Conservation (phyloP, 176 grass and related monocot genomes). For the Avena sativa region DNA sequence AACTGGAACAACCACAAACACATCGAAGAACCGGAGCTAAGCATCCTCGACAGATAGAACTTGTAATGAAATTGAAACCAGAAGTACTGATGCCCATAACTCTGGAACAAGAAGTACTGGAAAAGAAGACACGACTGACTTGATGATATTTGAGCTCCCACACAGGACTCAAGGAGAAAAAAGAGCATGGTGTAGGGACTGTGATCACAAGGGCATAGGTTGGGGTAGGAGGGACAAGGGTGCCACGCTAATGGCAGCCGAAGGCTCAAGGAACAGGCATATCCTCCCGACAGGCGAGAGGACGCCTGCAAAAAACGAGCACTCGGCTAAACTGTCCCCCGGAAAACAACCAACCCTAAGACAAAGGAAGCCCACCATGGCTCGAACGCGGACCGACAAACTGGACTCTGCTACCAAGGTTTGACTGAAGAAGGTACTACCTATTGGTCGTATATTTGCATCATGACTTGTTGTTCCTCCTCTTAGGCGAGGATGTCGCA, state of each 20-base stretch:
- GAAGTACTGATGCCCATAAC: slow-evolving; percentile 27
- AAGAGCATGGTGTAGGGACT: slow-evolving; percentile 52
- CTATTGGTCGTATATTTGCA: slow-evolving; percentile 52
- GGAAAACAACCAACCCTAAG: slow-evolving; percentile 63
- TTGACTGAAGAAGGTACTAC: slow-evolving; percentile 47
- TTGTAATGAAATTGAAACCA: slow-evolving; percentile 43
- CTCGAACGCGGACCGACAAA: slow-evolving; percentile 52
- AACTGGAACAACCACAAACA: slow-evolving; percentile 43
- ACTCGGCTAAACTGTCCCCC: slow-evolving; percentile 48
- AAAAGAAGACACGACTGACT: slow-evolving; percentile 45
- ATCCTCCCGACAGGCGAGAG: not conserved
- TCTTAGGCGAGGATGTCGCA: slow-evolving; percentile 91
- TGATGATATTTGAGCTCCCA: slow-evolving; percentile 53
- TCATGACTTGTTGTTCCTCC: slow-evolving; percentile 12
- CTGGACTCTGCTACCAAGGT: slow-evolving; percentile 43
- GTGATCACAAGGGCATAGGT: slow-evolving; percentile 54
- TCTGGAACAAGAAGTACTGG: slow-evolving; percentile 44
- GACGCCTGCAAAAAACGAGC: slow-evolving; percentile 72
- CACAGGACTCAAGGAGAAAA: slow-evolving; percentile 56
- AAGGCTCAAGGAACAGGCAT: slow-evolving; percentile 67
- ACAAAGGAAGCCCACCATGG: slow-evolving; percentile 60
- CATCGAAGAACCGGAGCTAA: slow-evolving; percentile 12
- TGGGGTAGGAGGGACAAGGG: slow-evolving; percentile 59
- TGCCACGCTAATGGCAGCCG: slow-evolving; percentile 45
- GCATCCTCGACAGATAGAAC: not conserved